These are phyloP conservation scores for Termitomyces titanicus DNA, from an alignment of 768 basidiomycete species.

Conservation along the genomic window DNA sequence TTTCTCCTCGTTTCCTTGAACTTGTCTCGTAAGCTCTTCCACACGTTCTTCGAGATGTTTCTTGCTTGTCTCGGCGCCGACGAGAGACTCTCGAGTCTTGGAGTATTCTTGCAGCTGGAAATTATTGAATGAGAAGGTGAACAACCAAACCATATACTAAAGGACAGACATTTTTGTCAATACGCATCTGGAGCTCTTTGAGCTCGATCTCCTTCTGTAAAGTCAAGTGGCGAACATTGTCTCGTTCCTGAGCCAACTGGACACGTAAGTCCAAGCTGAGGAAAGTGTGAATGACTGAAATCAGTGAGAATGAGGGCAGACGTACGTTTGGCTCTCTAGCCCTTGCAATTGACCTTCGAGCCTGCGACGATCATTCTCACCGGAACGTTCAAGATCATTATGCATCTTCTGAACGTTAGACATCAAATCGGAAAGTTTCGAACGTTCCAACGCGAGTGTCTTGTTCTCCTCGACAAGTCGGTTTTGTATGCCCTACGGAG, in stretches of 20 bases:
- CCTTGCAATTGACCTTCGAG: slow-evolving; percentile 78
- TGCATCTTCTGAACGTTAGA: slow-evolving; percentile 89
- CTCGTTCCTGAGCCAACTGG: slow-evolving; percentile 73
- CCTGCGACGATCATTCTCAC: slow-evolving; percentile 77
- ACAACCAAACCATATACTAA: background rate
- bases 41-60: slow-evolving; percentile 74
- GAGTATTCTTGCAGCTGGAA: slow-evolving; percentile 58
- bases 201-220: slow-evolving; percentile 79
- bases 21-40: slow-evolving; percentile 53
- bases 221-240: slow-evolving; percentile 65
- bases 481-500: slow-evolving; percentile 62
- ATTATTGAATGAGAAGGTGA: slow-evolving; percentile 11
- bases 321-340: slow-evolving; percentile 76
- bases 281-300: background rate
- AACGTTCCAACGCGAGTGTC: slow-evolving; percentile 72
- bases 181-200: slow-evolving; percentile 66
- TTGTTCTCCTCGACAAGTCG: slow-evolving; percentile 87
- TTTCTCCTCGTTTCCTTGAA: slow-evolving; percentile 81
- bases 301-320: slow-evolving; percentile 5
- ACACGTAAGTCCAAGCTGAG: slow-evolving; percentile 68
- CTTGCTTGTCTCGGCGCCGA: slow-evolving; percentile 74
- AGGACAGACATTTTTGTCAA: slow-evolving; percentile 65
- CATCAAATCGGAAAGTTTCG: slow-evolving; percentile 85
- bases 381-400: slow-evolving; percentile 78
- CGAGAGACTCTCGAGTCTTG: slow-evolving; percentile 65